These are phyloP conservation scores for Phyllosticta citriasiana DNA, from an alignment of 2,329 filamentous ascomycete species.

Conservation along the genomic window DNA sequence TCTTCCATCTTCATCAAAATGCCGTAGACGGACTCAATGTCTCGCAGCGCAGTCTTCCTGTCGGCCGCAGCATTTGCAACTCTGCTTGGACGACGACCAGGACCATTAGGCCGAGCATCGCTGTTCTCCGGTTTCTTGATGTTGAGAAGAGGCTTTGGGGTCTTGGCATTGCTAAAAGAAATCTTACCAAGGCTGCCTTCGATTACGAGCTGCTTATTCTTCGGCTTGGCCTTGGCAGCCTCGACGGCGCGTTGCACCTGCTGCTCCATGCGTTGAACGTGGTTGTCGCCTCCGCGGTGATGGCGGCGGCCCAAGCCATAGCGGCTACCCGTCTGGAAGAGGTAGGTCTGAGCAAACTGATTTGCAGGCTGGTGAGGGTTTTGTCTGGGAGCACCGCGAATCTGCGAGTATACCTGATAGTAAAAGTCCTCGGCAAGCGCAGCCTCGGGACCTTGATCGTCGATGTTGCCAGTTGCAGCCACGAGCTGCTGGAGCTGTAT, in stretches of 20 bases:
- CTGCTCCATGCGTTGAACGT: slow-evolving; percentile 98
- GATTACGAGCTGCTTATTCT: slow-evolving; percentile 94
- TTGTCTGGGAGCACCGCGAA: slow-evolving; percentile 78
- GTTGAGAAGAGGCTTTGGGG: slow-evolving; percentile 86
- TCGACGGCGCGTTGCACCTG: slow-evolving; percentile 96
- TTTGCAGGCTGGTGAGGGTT: slow-evolving; percentile 88
- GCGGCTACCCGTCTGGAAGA: slow-evolving; percentile 86
- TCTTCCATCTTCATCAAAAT: slow-evolving; percentile 92
- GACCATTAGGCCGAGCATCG: slow-evolving; percentile 46
- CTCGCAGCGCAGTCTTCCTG: slow-evolving; percentile 70
- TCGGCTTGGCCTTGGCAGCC: slow-evolving; percentile 92
- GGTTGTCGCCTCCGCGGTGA: slow-evolving; percentile 80
- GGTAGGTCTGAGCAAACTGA: slow-evolving; percentile 94
- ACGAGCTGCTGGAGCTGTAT: slow-evolving; percentile 97
- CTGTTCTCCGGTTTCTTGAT: slow-evolving; percentile 76
- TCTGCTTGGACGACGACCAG: slow-evolving; percentile 31
- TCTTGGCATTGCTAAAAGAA: slow-evolving; percentile 97
- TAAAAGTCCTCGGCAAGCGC: slow-evolving; percentile 91
- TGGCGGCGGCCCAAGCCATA: slow-evolving; percentile 62
- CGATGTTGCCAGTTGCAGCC: slow-evolving; percentile 77
- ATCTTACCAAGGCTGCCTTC: slow-evolving; percentile 96
- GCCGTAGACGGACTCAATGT: slow-evolving; percentile 81
- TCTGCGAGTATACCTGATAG: slow-evolving; percentile 94
- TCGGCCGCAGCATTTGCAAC: slow-evolving; percentile 54
- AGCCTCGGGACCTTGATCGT: slow-evolving; percentile 69